phyloP scores from a whole-genome alignment of 345 rosid species.

The Aurinia saxatilis region DNA sequence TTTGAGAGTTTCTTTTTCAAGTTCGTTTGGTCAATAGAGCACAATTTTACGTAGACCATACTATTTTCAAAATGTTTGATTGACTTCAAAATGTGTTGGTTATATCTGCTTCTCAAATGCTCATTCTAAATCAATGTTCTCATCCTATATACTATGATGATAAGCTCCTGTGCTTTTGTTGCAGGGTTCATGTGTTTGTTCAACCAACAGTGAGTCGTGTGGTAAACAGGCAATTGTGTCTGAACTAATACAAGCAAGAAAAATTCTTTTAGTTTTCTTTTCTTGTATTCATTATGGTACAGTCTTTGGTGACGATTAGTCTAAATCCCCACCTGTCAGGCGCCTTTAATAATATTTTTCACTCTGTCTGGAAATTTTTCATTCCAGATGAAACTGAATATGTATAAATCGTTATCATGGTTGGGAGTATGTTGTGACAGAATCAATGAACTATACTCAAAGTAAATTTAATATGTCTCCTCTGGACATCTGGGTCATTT shows the following conservation, averaged over 20 bases:
- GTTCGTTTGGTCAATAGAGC: background rate
- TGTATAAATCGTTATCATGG: background rate
- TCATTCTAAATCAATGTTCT: conserved; percentile 1
- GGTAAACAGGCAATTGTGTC: conserved; percentile 64
- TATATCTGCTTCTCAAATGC: conserved; percentile 14
- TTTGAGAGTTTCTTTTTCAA: conserved; percentile 9
- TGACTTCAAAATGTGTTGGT: background rate
- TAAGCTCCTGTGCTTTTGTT: conserved; percentile 11
- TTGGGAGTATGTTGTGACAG: background rate
- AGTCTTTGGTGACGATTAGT: background rate
- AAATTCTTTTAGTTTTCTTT: background rate
- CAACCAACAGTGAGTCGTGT: conserved; percentile 85
- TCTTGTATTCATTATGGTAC: background rate
- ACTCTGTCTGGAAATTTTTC: conserved; percentile 2
- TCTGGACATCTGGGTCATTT: conserved; percentile 81
- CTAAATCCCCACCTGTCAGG: background rate
- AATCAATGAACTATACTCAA: no score
- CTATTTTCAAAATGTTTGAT: background rate
- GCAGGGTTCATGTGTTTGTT: conserved; percentile 90
- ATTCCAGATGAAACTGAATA: background rate
- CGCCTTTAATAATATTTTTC: background rate
- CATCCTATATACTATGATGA: conserved; percentile 5
- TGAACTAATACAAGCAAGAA: background rate
- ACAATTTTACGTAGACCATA: background rate
- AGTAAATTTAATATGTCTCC: no score